These are phyloP conservation scores for Podospora pseudoanserina DNA, from an alignment of 495 filamentous ascomycete species.

Conservation along the genomic window DNA sequence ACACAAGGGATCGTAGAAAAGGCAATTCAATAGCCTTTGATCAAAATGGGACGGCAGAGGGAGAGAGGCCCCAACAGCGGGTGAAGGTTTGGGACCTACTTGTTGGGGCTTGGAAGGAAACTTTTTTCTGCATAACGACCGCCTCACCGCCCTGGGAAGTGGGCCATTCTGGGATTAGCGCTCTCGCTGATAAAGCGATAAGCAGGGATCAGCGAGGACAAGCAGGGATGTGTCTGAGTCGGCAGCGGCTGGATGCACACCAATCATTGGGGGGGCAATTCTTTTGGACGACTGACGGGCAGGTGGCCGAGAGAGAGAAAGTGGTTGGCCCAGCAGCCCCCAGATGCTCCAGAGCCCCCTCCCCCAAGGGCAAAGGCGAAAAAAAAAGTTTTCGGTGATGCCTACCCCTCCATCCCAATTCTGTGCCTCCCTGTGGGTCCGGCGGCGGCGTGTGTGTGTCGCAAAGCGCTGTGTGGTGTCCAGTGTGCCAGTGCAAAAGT, in stretches of 20 bases:
- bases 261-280: conserved; percentile 29
- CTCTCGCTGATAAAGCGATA: conserved; percentile 27
- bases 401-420: conserved; percentile 25
- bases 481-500: neutral
- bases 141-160: conserved; percentile 27
- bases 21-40: neutral
- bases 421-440: conserved; percentile 16
- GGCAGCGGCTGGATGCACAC: conserved; percentile 15
- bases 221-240: conserved; percentile 22
- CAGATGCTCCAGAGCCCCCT: neutral
- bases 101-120: conserved; percentile 7
- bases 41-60: neutral
- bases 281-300: neutral
- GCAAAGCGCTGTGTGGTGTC: conserved; percentile 21
- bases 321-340: neutral
- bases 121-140: conserved; percentile 20
- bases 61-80: neutral
- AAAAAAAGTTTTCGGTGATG: conserved; percentile 31
- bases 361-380: conserved; percentile 11
- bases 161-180: conserved; percentile 21
- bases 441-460: conserved; percentile 8
- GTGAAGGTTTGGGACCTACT: neutral
- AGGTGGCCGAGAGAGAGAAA: neutral
- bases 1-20: neutral
- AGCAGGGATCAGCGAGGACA: conserved; percentile 29